Percentiles rank a stretch among this genome's conserved stretches.
Conservation (phyloP, 192 early-diverging fungal genomes). For the Endogone sp. region DNA sequence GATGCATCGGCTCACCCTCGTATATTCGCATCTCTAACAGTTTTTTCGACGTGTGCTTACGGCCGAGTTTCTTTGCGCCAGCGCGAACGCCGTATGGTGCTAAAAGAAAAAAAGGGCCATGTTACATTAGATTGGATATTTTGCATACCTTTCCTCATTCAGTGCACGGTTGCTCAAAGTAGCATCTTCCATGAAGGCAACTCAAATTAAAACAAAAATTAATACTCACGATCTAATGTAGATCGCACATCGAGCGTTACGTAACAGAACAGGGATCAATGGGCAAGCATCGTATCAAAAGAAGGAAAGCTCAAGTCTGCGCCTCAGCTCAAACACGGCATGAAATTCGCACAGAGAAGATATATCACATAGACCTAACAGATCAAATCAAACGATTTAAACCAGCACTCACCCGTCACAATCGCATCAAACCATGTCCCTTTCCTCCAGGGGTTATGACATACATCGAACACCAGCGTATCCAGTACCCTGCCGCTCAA, state of each 20-base stretch:
- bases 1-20: constrained; percentile 40
- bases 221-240: constrained; percentile 3
- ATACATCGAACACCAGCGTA: constrained; percentile 80
- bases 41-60: constrained; percentile 46
- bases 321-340: no score
- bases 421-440: constrained; percentile 80
- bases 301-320: no score
- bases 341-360: no score
- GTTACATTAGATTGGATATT: no score
- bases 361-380: background rate
- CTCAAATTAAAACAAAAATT: no score
- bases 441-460: constrained; percentile 79
- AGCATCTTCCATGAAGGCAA: no score
- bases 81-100: constrained; percentile 97
- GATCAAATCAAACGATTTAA: background rate
- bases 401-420: constrained; percentile 65
- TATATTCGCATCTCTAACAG: constrained; percentile 32
- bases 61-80: constrained; percentile 88
- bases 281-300: no score
- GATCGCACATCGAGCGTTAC: no score
- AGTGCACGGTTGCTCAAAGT: no score
- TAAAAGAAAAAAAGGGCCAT: constrained; percentile 10
- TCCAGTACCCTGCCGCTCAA: constrained; percentile 71
- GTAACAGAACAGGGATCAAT: background rate
- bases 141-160: background rate